phyloP scores from a whole-genome alignment of 1,139 yeast species.

The Dujonia santamariae region DNA sequence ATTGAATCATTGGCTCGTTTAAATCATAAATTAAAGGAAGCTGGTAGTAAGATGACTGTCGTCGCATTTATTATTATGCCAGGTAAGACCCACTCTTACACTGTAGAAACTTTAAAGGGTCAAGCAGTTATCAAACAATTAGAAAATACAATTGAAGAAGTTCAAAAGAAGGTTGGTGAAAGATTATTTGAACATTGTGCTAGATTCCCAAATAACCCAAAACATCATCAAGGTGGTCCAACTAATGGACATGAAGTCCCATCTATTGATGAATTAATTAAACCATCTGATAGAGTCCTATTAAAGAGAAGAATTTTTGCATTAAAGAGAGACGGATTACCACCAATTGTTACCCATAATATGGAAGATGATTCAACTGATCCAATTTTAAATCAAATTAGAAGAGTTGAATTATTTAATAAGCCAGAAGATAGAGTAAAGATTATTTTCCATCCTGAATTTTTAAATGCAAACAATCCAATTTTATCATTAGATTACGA shows the following conservation, averaged over 20 bases:
- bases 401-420: constrained; percentile 89
- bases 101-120: constrained; percentile 93
- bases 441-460: constrained; percentile 96
- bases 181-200: constrained; percentile 91
- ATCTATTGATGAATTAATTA: constrained; percentile 73
- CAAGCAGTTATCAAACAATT: constrained; percentile 94
- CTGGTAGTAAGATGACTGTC: constrained; percentile 84
- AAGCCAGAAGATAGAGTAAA: constrained; percentile 89
- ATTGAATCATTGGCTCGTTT: constrained; percentile 91
- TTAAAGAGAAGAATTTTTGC: constrained; percentile 93
- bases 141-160: constrained; percentile 85
- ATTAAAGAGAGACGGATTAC: constrained; percentile 79
- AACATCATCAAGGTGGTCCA: constrained; percentile 52
- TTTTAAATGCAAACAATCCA: constrained; percentile 92
- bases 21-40: constrained; percentile 78
- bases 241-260: constrained; percentile 56
- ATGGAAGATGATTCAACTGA: constrained; percentile 91
- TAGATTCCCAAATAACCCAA: constrained; percentile 67
- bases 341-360: constrained; percentile 97
- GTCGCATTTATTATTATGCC: constrained; percentile 99
- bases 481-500: constrained; percentile 91
- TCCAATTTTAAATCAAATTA: constrained; percentile 87
- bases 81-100: constrained; percentile 88
- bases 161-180: constrained; percentile 83
- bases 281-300: constrained; percentile 84